A percentile compares a stretch with the other conserved stretches of the same genome.
phyloP scores from a whole-genome alignment of 1,139 yeast species.

The Eremothecium cymbalariae region DNA sequence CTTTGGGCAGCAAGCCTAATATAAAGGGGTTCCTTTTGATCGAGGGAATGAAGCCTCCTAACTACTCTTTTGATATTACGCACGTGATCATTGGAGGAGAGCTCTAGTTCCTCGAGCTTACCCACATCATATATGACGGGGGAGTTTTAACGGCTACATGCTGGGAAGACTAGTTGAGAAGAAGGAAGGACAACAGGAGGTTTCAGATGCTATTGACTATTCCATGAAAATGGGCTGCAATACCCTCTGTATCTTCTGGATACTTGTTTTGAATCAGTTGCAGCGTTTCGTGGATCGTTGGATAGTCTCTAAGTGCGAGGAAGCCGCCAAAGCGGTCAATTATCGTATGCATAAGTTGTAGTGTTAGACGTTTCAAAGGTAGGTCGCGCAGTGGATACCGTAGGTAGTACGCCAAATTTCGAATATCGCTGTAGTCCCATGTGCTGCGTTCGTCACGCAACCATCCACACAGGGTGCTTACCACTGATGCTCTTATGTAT shows the following conservation, averaged over 20 bases:
- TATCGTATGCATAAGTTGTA: not conserved
- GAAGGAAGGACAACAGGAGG: not conserved
- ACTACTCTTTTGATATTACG: too few relatives aligned
- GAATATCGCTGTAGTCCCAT: not conserved
- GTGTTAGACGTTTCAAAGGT: not conserved
- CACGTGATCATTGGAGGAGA: too few relatives aligned
- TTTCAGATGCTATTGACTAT: not conserved
- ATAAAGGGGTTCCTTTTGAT: too few relatives aligned
- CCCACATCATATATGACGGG: too few relatives aligned
- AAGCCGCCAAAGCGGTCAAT: not conserved
- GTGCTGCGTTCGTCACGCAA: not conserved
- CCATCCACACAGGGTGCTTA: slow-evolving; percentile 1
- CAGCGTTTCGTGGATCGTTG: not conserved
- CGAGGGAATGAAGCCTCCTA: too few relatives aligned
- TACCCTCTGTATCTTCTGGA: not conserved
- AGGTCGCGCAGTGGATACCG: slow-evolving; percentile 1
- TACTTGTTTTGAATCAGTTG: not conserved
- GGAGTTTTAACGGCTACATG: too few relatives aligned
- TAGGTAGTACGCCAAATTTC: not conserved
- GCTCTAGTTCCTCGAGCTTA: too few relatives aligned
- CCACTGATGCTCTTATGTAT: slow-evolving; percentile 1
- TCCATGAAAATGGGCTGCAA: not conserved
- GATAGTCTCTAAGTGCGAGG: not conserved
- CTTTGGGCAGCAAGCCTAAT: too few relatives aligned
- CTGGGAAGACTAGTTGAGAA: too few relatives aligned